A percentile compares a stretch with the other conserved stretches of the same genome.
phyloP scores from a whole-genome alignment of 1,284 basidiomycete genomes.

The Ustilago shanxiensis region DNA sequence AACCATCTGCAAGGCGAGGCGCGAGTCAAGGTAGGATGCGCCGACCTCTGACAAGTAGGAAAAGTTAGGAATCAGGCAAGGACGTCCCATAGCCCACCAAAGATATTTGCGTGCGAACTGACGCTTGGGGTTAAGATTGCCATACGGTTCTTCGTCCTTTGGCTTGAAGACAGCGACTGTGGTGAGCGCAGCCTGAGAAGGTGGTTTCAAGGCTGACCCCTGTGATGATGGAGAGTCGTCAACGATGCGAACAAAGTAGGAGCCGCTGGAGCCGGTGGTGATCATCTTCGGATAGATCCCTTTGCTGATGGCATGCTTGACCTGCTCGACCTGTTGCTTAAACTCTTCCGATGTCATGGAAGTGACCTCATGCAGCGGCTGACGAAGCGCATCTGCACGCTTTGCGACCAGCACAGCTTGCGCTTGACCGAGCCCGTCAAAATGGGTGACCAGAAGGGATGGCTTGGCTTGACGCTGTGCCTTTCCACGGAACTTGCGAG shows the following conservation, averaged over 20 bases:
- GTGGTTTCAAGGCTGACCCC: background rate
- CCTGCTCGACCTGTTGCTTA: slow-evolving; percentile 45
- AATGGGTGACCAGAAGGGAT: slow-evolving; percentile 34
- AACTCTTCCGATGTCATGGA: slow-evolving; percentile 43
- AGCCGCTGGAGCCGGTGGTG: slow-evolving; percentile 63
- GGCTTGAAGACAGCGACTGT: slow-evolving; percentile 68
- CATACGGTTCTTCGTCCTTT: slow-evolving; percentile 69
- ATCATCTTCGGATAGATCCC: slow-evolving; percentile 68
- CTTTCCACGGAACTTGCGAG: slow-evolving; percentile 47
- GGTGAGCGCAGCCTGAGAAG: background rate
- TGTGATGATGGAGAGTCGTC: background rate
- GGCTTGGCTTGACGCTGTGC: slow-evolving; percentile 25
- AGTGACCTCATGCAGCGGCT: slow-evolving; percentile 29
- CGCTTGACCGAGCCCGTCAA: slow-evolving; percentile 36
- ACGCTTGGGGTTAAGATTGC: slow-evolving; percentile 67
- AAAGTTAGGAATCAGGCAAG: slow-evolving; percentile 68
- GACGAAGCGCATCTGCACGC: background rate
- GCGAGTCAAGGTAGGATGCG: slow-evolving; percentile 83
- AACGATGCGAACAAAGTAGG: slow-evolving; percentile 62
- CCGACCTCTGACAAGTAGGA: slow-evolving; percentile 78
- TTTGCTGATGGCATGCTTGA: slow-evolving; percentile 57
- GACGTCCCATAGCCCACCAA: slow-evolving; percentile 70
- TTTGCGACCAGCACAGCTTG: slow-evolving; percentile 19
- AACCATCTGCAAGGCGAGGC: slow-evolving; percentile 82
- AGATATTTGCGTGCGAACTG: slow-evolving; percentile 67